Conservation (phyloP, 2,329 filamentous ascomycete genomes). For the Trichophyton equinum region DNA sequence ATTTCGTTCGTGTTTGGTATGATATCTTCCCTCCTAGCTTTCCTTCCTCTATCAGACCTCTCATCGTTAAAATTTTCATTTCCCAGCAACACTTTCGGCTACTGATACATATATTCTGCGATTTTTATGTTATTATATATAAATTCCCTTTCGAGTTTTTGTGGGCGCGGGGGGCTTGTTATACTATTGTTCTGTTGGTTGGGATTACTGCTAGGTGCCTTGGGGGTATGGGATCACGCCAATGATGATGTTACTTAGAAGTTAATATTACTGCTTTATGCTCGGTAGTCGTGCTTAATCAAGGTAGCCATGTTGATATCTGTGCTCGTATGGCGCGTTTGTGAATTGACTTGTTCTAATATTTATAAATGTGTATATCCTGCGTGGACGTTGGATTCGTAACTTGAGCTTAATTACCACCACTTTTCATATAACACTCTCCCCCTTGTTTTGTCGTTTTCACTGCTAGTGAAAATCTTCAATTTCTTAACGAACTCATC, state of each 20-base stretch:
- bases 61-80: background rate
- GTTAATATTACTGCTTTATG: background rate
- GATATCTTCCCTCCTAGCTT: background rate
- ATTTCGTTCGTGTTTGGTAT: background rate
- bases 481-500: slow-evolving; percentile 45
- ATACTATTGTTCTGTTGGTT: background rate
- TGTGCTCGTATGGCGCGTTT: background rate
- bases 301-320: background rate
- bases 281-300: background rate
- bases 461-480: background rate
- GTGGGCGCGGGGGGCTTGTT: background rate
- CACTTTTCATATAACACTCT: background rate
- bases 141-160: background rate
- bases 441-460: background rate
- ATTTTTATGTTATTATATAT: background rate
- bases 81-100: background rate
- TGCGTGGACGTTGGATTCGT: background rate
- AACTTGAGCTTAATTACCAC: background rate
- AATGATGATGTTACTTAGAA: background rate
- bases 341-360: no score
- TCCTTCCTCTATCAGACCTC: background rate
- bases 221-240: background rate
- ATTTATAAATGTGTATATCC: background rate
- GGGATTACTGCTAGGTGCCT: background rate
- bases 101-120: background rate